Conservation (phyloP, 2,329 filamentous ascomycete species). For the Fusarium palustre region DNA sequence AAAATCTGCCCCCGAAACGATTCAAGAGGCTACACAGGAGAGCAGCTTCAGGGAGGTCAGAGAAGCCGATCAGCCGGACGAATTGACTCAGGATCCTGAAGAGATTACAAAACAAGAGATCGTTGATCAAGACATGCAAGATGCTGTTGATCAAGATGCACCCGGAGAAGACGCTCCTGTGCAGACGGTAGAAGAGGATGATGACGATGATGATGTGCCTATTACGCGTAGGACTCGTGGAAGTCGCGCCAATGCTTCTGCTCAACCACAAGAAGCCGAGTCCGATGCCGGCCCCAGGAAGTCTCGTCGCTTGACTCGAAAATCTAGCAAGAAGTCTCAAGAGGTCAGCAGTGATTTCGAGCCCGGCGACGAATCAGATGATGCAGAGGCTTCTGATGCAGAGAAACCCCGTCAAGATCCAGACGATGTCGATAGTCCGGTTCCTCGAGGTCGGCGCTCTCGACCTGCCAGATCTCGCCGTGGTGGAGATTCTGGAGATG, state of each 20-base stretch:
- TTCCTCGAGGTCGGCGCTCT: slow-evolving; percentile 61
- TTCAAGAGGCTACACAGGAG: slow-evolving; percentile 67
- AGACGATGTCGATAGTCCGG: slow-evolving; percentile 61
- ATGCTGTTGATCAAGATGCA: slow-evolving; percentile 45
- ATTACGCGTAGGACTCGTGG: slow-evolving; percentile 61
- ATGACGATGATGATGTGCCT: slow-evolving; percentile 63
- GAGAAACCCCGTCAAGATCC: slow-evolving; percentile 55
- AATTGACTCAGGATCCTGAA: slow-evolving; percentile 52
- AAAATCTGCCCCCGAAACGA: slow-evolving; percentile 61
- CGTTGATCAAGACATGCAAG: slow-evolving; percentile 48
- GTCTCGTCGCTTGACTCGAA: slow-evolving; percentile 62
- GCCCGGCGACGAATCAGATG: slow-evolving; percentile 69
- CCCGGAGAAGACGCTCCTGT: slow-evolving; percentile 50
- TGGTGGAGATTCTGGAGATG: slow-evolving; percentile 65
- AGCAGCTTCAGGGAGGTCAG: slow-evolving; percentile 55
- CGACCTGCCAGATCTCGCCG: slow-evolving; percentile 62
- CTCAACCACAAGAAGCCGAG: slow-evolving; percentile 48
- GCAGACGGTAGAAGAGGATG: slow-evolving; percentile 52
- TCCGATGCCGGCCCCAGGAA: slow-evolving; percentile 50
- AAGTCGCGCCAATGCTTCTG: slow-evolving; percentile 49
- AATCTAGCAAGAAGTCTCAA: slow-evolving; percentile 60
- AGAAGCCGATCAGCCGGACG: slow-evolving; percentile 54
- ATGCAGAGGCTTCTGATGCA: slow-evolving; percentile 61
- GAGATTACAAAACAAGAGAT: slow-evolving; percentile 48
- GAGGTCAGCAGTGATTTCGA: slow-evolving; percentile 72